These are phyloP conservation scores for Pichia sp. DNA, from an alignment of 1,139 yeast species.

Conservation along the genomic window DNA sequence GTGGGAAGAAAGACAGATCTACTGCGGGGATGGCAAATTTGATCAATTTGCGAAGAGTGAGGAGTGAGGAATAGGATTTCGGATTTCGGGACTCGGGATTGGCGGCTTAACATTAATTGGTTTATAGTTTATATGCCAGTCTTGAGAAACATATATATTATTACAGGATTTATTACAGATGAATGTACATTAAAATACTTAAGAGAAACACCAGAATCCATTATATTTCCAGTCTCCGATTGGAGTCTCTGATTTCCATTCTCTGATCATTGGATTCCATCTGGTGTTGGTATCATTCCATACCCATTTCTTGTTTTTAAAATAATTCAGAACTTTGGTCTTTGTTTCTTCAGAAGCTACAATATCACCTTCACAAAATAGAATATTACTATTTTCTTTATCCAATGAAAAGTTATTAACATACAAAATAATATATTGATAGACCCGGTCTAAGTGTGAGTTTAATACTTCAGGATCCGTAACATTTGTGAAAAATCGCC, in stretches of 20 bases:
- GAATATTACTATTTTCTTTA: neutral
- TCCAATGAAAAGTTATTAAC: neutral
- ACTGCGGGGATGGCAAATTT: no score
- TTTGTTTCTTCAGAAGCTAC: neutral
- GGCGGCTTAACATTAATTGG: no score
- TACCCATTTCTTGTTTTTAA: conserved; percentile 1
- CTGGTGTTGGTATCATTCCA: conserved; percentile 6
- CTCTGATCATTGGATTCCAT: conserved; percentile 10
- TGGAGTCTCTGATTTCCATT: conserved; percentile 3
- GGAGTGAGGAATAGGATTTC: no score
- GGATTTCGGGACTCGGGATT: no score
- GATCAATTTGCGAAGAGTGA: no score
- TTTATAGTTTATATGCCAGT: no score
- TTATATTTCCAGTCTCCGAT: conserved; percentile 4
- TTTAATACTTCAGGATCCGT: neutral
- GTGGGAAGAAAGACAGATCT: no score
- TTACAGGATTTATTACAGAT: no score
- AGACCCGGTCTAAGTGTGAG: conserved; percentile 3
- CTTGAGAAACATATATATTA: no score
- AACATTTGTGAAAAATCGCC: conserved; percentile 5
- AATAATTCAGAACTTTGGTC: neutral
- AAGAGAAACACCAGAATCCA: conserved; percentile 5
- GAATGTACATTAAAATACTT: no score
- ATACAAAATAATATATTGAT: neutral
- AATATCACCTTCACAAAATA: neutral